These are phyloP conservation scores for Rhododendron vialii DNA, from an alignment of 148 eudicot genomes.

Conservation along the genomic window DNA sequence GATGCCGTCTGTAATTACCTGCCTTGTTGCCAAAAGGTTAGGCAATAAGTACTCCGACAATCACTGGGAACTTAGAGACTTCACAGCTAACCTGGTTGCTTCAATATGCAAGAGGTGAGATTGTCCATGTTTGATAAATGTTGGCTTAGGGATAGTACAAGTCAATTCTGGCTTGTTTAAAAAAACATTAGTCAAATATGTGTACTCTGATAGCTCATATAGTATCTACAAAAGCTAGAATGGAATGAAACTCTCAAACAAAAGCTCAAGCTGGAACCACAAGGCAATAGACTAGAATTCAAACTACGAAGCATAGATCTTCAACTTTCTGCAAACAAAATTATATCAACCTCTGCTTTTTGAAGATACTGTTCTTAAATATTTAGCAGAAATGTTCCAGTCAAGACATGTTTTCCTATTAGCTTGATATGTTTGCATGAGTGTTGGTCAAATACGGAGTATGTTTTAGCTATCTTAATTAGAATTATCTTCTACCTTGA, in stretches of 20 bases:
- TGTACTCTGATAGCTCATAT: not conserved
- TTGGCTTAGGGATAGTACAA: not conserved
- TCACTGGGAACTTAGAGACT: constrained; percentile 81
- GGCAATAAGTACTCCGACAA: constrained; percentile 63
- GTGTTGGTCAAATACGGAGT: not conserved
- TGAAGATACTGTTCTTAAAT: not conserved
- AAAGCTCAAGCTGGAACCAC: not conserved
- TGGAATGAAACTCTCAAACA: not conserved
- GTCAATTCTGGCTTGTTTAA: not conserved
- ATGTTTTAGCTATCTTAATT: not conserved
- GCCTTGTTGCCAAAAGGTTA: constrained; percentile 64
- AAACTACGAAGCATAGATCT: not conserved
- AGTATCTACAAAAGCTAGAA: not conserved
- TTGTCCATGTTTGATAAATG: not conserved
- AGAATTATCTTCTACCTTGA: not conserved
- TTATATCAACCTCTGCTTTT: not conserved
- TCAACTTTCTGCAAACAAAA: not conserved
- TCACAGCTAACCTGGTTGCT: constrained; percentile 65
- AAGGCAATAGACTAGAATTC: not conserved
- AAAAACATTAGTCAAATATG: not conserved
- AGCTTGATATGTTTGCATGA: not conserved
- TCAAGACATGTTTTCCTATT: not conserved
- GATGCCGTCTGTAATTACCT: constrained; percentile 74
- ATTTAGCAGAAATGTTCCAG: not conserved
- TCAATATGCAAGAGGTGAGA: constrained; percentile 70